phyloP scores from a whole-genome alignment of 306 rosid genomes.

The Cucumis cinereus region DNA sequence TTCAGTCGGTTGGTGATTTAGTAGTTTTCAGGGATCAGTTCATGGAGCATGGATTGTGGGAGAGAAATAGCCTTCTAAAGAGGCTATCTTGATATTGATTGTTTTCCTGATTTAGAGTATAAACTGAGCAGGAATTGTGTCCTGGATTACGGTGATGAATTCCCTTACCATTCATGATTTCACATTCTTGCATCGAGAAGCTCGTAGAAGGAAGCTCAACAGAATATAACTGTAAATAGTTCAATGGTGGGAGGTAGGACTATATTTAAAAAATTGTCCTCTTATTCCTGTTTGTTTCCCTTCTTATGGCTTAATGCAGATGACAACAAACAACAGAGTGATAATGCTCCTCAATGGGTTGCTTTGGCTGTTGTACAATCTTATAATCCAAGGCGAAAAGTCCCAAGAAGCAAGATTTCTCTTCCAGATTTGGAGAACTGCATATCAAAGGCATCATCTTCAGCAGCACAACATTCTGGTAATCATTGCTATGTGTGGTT shows the following conservation, averaged over 20 bases:
- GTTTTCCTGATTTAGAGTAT: neutral
- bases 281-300: neutral
- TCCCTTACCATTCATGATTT: neutral
- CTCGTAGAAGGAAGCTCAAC: neutral
- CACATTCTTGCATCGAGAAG: neutral
- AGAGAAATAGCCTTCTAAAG: neutral
- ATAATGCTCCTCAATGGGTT: slow-evolving; percentile 45
- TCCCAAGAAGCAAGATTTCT: slow-evolving; percentile 66
- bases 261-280: neutral
- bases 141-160: neutral
- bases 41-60: neutral
- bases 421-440: slow-evolving; percentile 57
- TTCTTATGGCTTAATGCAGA: neutral
- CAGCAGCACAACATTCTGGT: slow-evolving; percentile 67
- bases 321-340: neutral
- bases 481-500: neutral
- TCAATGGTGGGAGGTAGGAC: neutral
- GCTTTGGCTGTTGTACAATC: slow-evolving; percentile 90
- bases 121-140: neutral
- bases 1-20: too few species aligned
- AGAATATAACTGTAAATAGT: neutral
- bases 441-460: slow-evolving; percentile 56
- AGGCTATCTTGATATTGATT: neutral
- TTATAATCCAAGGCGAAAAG: slow-evolving; percentile 66
- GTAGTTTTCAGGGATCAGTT: neutral